Base-by-base conservation (phyloP, 306 rosid species). In the Fragaria ananassa region DNA sequence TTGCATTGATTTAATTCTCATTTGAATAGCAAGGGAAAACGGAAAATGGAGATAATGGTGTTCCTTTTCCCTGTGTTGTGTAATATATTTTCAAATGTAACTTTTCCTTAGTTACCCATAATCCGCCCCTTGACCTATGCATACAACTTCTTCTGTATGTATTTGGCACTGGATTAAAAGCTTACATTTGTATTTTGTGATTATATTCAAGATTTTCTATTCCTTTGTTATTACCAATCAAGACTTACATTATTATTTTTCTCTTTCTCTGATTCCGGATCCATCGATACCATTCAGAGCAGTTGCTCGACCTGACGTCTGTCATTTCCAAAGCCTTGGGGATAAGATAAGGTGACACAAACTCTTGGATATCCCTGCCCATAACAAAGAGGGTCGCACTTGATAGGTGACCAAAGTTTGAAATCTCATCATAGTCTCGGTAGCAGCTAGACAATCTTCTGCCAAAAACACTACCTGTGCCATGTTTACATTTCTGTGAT, bases 1-100 rank as follows among this genome's bases (percentile, higher is more conserved):
- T 80, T 76, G 81, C 75, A 58, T 83, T 82, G 87, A 51, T 85
- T 87, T 74, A 70, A 39, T 78, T 76, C 81, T 62, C 57, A 56
- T 75, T 75, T 67, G n/a, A 60, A 75, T 81, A 60, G 75, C 67
- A 45, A 69, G 73, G 31, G 80, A 42, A 63, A 81, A 75, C 54
- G 81, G 81, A 79, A 83, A 71, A 44, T 74, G 85, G 72, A 81
- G 77, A 87, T 81, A 37, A 76, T 79, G 86, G 88, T 70, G 88
- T 70, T 82, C 79, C 64, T 61, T 80, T 80, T 54, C 78, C 71
- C 65, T 29, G 25, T 71, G 44, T 79, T 25, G 63, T 76, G 78
- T 79, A 79, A 64, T 80, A 71, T 85, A 39, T 23, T 74, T 42
- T 39, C 60, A 70, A 49, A 54, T 84, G 80, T 77, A 80, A 74